These are phyloP conservation scores for Flaveria linearis DNA, from an alignment of 129 eudicot genomes.

Conservation along the genomic window DNA sequence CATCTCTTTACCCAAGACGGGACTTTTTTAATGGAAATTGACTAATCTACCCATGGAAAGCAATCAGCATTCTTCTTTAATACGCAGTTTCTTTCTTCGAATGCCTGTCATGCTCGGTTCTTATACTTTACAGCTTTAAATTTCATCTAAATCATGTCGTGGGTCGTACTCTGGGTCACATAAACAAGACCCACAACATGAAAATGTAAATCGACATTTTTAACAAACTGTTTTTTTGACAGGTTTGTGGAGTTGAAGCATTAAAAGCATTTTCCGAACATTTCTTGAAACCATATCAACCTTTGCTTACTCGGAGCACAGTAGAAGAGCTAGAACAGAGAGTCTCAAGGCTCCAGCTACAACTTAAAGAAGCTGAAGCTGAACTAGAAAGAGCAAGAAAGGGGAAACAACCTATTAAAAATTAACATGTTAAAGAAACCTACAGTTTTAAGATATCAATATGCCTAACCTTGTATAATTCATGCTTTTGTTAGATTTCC, in stretches of 20 bases:
- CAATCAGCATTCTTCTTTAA: not conserved
- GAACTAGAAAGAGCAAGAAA: slow-evolving; percentile 73
- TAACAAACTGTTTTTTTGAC: not conserved
- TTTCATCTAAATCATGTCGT: not conserved
- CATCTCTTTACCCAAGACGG: no score
- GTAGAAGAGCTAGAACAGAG: slow-evolving; percentile 74
- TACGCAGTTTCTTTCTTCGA: not conserved
- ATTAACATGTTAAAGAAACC: slow-evolving; percentile 17
- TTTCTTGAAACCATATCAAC: slow-evolving; percentile 63
- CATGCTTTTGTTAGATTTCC: slow-evolving; percentile 22
- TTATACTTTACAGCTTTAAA: not conserved
- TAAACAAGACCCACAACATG: not conserved
- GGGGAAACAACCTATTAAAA: slow-evolving; percentile 56
- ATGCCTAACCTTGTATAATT: slow-evolving; percentile 28
- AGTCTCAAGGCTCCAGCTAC: slow-evolving; percentile 53
- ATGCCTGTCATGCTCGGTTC: not conserved
- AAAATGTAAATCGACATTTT: not conserved
- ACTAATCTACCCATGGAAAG: slow-evolving; percentile 16
- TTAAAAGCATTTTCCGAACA: slow-evolving; percentile 61
- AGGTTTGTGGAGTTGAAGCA: slow-evolving; percentile 92
- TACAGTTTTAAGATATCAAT: slow-evolving; percentile 17
- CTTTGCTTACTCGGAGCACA: slow-evolving; percentile 49
- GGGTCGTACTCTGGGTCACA: no score
- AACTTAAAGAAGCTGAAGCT: slow-evolving; percentile 76
- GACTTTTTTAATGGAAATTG: not conserved